Conservation (phyloP, 306 rosid genomes). For the Castanea sativa region DNA sequence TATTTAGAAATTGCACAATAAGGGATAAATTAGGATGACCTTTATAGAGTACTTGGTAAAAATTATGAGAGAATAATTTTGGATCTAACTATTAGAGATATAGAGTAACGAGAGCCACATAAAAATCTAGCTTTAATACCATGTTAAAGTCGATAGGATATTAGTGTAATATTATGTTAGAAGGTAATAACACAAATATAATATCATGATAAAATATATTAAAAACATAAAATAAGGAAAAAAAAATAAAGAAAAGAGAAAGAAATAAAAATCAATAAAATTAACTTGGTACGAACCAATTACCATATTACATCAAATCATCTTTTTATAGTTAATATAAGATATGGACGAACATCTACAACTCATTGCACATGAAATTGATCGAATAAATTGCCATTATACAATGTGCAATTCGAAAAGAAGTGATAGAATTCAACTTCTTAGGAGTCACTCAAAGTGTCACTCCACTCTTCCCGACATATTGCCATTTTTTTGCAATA, state of each 20-base stretch:
- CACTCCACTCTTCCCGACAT: background rate
- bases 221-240: too few relatives aligned
- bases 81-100: too few relatives aligned
- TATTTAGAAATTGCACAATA: too few relatives aligned
- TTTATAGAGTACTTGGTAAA: too few relatives aligned
- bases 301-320: background rate
- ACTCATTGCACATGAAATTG: background rate
- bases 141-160: too few relatives aligned
- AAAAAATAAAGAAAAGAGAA: too few relatives aligned
- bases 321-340: background rate
- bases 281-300: too few relatives aligned
- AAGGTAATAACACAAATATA: fast-evolving
- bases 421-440: background rate
- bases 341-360: background rate
- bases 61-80: too few relatives aligned
- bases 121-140: fast-evolving
- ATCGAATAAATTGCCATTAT: background rate
- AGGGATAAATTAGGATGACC: too few relatives aligned
- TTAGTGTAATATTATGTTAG: fast-evolving
- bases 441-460: background rate
- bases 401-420: background rate
- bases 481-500: background rate
- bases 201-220: too few relatives aligned
- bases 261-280: too few relatives aligned
- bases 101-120: fast-evolving